Base-by-base conservation (phyloP, 2,329 filamentous ascomycete genomes). In the Colletotrichum camelliae region DNA sequence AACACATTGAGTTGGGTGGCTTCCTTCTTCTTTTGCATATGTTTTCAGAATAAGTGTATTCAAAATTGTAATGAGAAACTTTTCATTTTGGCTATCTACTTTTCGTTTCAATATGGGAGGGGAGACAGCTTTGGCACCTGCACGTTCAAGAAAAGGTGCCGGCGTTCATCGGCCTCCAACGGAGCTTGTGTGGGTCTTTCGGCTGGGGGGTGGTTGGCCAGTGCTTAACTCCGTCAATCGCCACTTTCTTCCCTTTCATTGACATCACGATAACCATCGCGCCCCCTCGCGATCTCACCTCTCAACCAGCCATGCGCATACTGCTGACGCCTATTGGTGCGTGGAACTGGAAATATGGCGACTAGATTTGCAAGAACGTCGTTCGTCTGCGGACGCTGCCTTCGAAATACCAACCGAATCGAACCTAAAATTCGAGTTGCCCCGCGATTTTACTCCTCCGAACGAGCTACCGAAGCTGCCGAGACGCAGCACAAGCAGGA, bases 191-290 rank as follows among this genome's bases (percentile, higher is more conserved):
- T 27, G 52, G 61, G 24, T 5, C 52, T n/a, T 2, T 35, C 18
- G 16, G 55, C 15, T 43, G 15, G 10, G 21, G 18, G 39, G 55
- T 52, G 24, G 57, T 62, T 75, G 73, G 69, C n/a, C 69, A 39
- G 73, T 67, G 69, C 73, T 75, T 72, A 75, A 72, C 21, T 64
- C 73, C 73, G 73, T 58, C 73, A 67, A 67, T 75, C 24, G 73
- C 73, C 73, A 72, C 73, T 67, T 64, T 69, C 35, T 69, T 58
- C 21, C 65, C 37, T 64, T 52, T 76, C 74, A 48, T 74, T 74
- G 70, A 76, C 70, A 76, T 76, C 74, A 76, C 74, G 57, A 74
- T 31, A 52, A 13, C 39, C 27, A 16, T 55, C n/a, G 58, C 65
- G 43, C 4, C 29, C 18, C 12, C 24, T 21, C 27, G 27, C 43